These are phyloP conservation scores for Sporothrix dimorphospora DNA, from an alignment of 2,329 filamentous ascomycete species.

Conservation along the genomic window DNA sequence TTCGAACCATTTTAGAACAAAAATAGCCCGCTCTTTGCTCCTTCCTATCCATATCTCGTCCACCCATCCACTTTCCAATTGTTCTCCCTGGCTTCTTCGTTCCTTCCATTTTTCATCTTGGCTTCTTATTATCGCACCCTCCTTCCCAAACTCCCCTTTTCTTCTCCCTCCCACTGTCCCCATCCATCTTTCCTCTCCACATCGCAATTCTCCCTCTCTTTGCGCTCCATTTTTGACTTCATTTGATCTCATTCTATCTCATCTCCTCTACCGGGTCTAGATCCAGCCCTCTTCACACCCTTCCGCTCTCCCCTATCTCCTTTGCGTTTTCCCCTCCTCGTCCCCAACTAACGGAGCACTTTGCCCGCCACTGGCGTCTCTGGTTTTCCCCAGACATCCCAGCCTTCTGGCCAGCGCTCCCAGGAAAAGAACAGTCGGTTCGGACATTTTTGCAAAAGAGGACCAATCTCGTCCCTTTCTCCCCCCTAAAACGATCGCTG, in stretches of 20 bases:
- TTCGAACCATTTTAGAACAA: constrained; percentile 21
- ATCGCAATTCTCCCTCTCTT: not conserved
- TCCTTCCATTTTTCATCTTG: constrained; percentile 1
- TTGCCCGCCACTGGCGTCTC: not conserved
- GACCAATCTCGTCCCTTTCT: constrained; percentile 14
- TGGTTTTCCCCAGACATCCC: constrained; percentile 8
- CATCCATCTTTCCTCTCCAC: constrained; percentile 4
- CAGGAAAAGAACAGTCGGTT: constrained; percentile 8
- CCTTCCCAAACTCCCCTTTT: constrained; percentile 7
- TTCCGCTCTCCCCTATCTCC: not conserved
- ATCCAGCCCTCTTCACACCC: not conserved
- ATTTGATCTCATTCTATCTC: not conserved
- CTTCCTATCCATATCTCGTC: constrained; percentile 14
- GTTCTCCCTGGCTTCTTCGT: not conserved
- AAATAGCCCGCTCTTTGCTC: constrained; percentile 8
- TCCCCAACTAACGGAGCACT: constrained; percentile 5
- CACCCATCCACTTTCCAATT: constrained; percentile 13
- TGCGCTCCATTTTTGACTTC: not conserved
- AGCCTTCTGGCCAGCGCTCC: not conserved
- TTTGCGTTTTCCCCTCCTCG: not conserved
- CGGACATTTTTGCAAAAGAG: constrained; percentile 24
- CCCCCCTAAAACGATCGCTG: constrained; percentile 27
- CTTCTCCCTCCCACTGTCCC: not conserved
- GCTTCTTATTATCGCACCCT: not conserved
- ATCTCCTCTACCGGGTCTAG: not conserved